These are phyloP conservation scores for Paraphaeosphaeria minitans DNA, from an alignment of 2,329 filamentous ascomycete species.

Conservation along the genomic window DNA sequence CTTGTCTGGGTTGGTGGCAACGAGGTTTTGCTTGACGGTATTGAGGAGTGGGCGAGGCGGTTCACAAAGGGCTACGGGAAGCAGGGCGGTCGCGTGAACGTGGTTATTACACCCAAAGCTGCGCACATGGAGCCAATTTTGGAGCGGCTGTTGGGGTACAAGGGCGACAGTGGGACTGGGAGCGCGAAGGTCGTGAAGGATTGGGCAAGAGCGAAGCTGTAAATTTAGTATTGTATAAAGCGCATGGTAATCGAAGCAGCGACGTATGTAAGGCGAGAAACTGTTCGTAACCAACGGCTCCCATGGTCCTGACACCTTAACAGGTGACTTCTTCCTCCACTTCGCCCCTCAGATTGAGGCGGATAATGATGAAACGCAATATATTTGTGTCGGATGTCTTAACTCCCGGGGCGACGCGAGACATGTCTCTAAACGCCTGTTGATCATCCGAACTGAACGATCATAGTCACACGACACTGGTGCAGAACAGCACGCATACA, in stretches of 20 bases:
- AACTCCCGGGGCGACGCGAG: no score
- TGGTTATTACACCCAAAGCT: slow-evolving; percentile 45
- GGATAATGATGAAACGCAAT: no score
- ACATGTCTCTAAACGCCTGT: no score
- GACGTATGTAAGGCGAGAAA: not conserved
- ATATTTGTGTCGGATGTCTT: no score
- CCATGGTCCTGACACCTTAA: no score
- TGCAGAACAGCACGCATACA: not conserved
- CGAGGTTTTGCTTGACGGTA: slow-evolving; percentile 63
- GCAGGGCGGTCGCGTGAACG: slow-evolving; percentile 36
- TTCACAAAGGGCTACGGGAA: slow-evolving; percentile 50
- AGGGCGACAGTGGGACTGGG: slow-evolving; percentile 41
- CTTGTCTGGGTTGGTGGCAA: slow-evolving; percentile 60
- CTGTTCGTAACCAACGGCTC: not conserved
- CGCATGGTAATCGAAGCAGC: not conserved
- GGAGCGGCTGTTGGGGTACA: slow-evolving; percentile 48
- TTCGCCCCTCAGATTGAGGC: no score
- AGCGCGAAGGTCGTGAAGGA: slow-evolving; percentile 45
- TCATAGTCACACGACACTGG: not conserved
- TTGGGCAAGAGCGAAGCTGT: slow-evolving; percentile 48
- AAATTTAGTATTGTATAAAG: slow-evolving; percentile 3
- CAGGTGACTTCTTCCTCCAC: no score
- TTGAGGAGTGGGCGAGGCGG: slow-evolving; percentile 56
- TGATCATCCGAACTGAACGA: no score
- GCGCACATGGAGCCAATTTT: slow-evolving; percentile 52